Percentiles rank a stretch among this genome's conserved stretches.
phyloP scores from a whole-genome alignment of 768 basidiomycete species.

The Termitomyces sp. region DNA sequence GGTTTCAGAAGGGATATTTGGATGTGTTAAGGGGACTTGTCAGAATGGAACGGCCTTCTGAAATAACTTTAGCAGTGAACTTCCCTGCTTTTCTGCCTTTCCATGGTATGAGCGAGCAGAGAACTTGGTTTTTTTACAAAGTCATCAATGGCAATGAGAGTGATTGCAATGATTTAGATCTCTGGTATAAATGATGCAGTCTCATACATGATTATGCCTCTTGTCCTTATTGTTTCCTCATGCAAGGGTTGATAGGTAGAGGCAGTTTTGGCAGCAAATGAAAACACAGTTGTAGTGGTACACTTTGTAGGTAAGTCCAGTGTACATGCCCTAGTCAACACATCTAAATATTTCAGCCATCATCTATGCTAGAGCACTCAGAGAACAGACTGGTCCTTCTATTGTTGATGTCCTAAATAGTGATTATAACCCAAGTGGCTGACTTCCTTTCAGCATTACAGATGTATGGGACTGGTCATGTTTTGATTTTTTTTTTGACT shows the following conservation, averaged over 20 bases:
- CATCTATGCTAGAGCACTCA: conserved; percentile 49
- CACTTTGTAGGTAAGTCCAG: conserved; percentile 76
- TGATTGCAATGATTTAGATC: conserved; percentile 51
- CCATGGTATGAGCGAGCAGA: conserved; percentile 40
- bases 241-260: conserved; percentile 31
- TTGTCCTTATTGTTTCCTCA: neutral
- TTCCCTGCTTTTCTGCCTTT: no score
- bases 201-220: conserved; percentile 23
- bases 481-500: neutral
- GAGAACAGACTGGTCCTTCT: conserved; percentile 75
- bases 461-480: conserved; percentile 31
- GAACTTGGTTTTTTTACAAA: conserved; percentile 51
- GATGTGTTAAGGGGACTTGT: no score
- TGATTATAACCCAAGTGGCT: conserved; percentile 66
- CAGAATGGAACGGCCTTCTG: no score
- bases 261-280: conserved; percentile 59
- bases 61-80: no score
- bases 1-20: no score
- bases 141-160: conserved; percentile 58
- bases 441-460: conserved; percentile 71
- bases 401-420: conserved; percentile 81
- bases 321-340: conserved; percentile 67
- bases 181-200: conserved; percentile 52
- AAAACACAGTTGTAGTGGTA: conserved; percentile 75
- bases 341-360: conserved; percentile 70